Conservation (phyloP, 148 eudicot genomes). For the Rhododendron williamsianum region DNA sequence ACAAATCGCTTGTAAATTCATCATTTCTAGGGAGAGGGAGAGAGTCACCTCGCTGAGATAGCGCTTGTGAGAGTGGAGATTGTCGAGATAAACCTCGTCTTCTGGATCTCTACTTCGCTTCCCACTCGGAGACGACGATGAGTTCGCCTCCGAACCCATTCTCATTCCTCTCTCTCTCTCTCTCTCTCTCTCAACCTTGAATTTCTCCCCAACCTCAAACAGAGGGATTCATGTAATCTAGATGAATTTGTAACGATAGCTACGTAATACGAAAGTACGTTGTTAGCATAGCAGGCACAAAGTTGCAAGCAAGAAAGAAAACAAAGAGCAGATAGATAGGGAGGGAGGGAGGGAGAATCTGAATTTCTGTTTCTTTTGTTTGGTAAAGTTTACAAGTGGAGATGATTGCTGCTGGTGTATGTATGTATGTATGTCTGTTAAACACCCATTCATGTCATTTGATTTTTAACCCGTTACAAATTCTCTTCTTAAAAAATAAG, state of each 20-base stretch:
- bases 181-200: constrained; percentile 16
- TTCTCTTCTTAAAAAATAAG: too few relatives aligned
- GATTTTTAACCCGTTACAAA: too few relatives aligned
- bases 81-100: constrained; percentile 87
- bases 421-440: too few relatives aligned
- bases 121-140: constrained; percentile 52
- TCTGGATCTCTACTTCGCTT: constrained; percentile 90
- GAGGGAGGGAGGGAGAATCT: neutral
- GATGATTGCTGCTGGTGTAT: too few relatives aligned
- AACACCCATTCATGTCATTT: too few relatives aligned
- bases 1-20: neutral
- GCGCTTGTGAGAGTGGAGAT: constrained; percentile 92
- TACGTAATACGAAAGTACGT: neutral
- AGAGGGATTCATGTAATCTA: neutral
- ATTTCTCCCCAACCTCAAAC: neutral
- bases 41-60: constrained; percentile 73
- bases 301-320: neutral
- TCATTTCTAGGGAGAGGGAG: neutral
- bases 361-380: neutral
- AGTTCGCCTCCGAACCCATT: constrained; percentile 58
- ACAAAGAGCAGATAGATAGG: neutral
- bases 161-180: constrained; percentile 3
- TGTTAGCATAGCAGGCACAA: too few relatives aligned
- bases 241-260: neutral
- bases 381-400: neutral